Percentiles rank a stretch among this genome's conserved stretches.
phyloP scores from a whole-genome alignment of 306 rosid species.

The Crotalaria pallida region DNA sequence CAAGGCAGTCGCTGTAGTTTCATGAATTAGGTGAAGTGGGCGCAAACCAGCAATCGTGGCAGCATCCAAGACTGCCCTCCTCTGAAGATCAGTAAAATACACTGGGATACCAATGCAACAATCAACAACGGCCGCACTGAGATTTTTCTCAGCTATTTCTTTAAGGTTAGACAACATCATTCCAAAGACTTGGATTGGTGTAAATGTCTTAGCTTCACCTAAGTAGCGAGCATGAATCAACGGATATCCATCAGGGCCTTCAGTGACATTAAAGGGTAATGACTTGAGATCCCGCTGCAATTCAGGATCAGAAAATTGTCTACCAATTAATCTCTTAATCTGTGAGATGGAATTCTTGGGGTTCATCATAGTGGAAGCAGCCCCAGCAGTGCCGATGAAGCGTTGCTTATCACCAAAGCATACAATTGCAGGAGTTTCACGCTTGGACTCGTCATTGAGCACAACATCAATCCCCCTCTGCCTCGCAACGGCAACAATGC shows the following conservation, averaged over 20 bases:
- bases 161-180: conserved; percentile 81
- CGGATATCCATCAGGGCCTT: conserved; percentile 90
- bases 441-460: conserved; percentile 93
- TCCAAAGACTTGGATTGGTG: conserved; percentile 79
- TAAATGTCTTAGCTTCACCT: conserved; percentile 65
- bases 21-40: conserved; percentile 84
- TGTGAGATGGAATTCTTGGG: conserved; percentile 84
- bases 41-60: conserved; percentile 88
- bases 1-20: conserved; percentile 90
- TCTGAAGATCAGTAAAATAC: conserved; percentile 85
- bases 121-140: conserved; percentile 78
- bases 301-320: conserved; percentile 68
- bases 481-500: conserved; percentile 94
- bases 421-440: conserved; percentile 89
- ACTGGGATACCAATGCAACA: conserved; percentile 95
- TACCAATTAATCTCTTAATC: conserved; percentile 72
- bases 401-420: conserved; percentile 95
- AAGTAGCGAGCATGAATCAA: conserved; percentile 69
- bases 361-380: conserved; percentile 93
- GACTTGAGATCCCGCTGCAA: conserved; percentile 71
- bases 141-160: conserved; percentile 72
- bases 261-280: conserved; percentile 62
- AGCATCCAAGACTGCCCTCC: conserved; percentile 87
- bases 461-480: conserved; percentile 96
- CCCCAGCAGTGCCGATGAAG: conserved; percentile 92